Base-by-base conservation (phyloP, 208 protist genomes). In the Trypanosoma cruzi region DNA sequence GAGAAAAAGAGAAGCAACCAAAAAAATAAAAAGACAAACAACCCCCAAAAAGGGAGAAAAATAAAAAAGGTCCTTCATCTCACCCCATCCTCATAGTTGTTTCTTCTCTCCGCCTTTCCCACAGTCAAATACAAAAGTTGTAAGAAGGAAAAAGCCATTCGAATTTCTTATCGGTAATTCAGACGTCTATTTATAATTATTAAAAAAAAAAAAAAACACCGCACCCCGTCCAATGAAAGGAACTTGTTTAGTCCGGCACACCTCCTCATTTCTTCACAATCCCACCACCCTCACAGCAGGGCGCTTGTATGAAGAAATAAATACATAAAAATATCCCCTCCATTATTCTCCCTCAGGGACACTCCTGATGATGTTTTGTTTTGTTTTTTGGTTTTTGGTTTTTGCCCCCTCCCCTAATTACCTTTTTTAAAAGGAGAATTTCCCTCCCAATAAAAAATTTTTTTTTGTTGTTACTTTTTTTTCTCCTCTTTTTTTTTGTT, bases 191-290 rank as follows among this genome's bases (percentile, higher is more conserved):
- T 52, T 62, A 32, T 71, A 62, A 5, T 34, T 71, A n/a, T 46
- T 61, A 62, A 59, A 63, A 34, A 68, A 64, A 40, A 58, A 73
- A 66, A 52, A 54, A 20, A 18, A 75, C 36, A 40, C 10, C 36
- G 36, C 36, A 40, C 36, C 36, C 36, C 10, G 36, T 10, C 36
- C 36, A 4, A 10, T 40, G 36, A 40, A 4, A 40, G 4, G 36
- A 4, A 40, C 10, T 4, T 10, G 10, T 49, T 22, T 22, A 49
- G 44, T 5, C 11, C 3, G 44, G 11, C 44, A 49, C 44, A 2
- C 44, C 44, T 49, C 4, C 16, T 13, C 16, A 4, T 10, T 40
- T 4, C 36, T 40, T 40, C 36, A 40, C 36, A 40, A 40, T 40
- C 36, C 36, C 10, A 10, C 36, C 36, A 40, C 36, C 36, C 44